Conservation (phyloP, 805 yeast species). For the Limtongia smithiae region DNA sequence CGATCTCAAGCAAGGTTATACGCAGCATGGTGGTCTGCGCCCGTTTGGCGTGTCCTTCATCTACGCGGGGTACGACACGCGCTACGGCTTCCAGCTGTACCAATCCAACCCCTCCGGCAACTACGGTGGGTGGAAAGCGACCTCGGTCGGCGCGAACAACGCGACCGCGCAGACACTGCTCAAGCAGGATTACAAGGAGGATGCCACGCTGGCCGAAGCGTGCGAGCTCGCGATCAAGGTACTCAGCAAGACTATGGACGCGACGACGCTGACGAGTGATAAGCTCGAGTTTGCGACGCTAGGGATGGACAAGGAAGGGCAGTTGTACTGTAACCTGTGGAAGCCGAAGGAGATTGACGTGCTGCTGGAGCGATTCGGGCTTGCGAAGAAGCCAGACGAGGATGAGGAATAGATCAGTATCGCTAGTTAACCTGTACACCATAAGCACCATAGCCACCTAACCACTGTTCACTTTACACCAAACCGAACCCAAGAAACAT, state of each 20-base stretch:
- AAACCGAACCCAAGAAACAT: neutral
- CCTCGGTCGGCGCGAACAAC: constrained; percentile 93
- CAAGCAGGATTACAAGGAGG: constrained; percentile 92
- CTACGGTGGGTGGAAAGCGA: constrained; percentile 98
- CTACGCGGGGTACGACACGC: constrained; percentile 86
- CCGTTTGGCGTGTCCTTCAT: constrained; percentile 97
- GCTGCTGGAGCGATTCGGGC: constrained; percentile 68
- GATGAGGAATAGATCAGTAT: constrained; percentile 38
- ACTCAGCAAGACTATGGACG: constrained; percentile 89
- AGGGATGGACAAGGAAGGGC: constrained; percentile 47
- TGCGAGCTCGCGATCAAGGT: constrained; percentile 86
- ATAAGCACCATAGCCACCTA: no score
- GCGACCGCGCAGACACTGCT: constrained; percentile 93
- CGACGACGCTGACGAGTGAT: constrained; percentile 77
- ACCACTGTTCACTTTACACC: neutral
- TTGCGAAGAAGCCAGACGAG: constrained; percentile 56
- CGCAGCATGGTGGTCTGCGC: constrained; percentile 94
- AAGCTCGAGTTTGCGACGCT: constrained; percentile 91
- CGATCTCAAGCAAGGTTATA: constrained; percentile 94
- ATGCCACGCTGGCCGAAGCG: constrained; percentile 61
- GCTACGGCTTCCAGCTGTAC: constrained; percentile 84
- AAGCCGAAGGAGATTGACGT: constrained; percentile 70
- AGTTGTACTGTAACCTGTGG: constrained; percentile 71
- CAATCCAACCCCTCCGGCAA: constrained; percentile 97
- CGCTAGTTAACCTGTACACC: neutral